phyloP scores from a whole-genome alignment of 768 basidiomycete genomes.

The Mycena galopus region DNA sequence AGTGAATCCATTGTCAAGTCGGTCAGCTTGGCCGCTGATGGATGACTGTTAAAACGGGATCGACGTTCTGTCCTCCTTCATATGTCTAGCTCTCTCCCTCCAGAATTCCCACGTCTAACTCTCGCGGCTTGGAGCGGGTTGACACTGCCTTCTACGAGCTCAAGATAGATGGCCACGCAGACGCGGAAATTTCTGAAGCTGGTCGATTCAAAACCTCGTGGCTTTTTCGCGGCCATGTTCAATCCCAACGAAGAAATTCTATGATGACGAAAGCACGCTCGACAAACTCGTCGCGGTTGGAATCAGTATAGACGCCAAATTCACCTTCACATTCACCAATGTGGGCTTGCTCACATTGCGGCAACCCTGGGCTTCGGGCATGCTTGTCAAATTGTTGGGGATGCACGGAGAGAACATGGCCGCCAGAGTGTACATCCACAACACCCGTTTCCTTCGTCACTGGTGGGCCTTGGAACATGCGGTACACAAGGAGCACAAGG shows the following conservation, averaged over 20 bases:
- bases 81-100: not conserved
- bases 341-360: not conserved
- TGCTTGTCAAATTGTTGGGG: not conserved
- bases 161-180: not conserved
- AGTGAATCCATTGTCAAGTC: too few species aligned
- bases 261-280: constrained; percentile 9
- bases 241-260: constrained; percentile 20
- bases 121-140: constrained; percentile 1
- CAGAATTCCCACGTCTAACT: constrained; percentile 13
- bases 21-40: too few species aligned
- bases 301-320: constrained; percentile 6
- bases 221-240: constrained; percentile 1
- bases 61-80: too few species aligned
- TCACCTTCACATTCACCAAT: not conserved
- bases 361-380: not conserved
- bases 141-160: constrained; percentile 10
- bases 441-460: not conserved
- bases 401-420: not conserved
- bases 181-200: constrained; percentile 6
- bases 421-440: not conserved
- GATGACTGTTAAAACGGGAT: too few species aligned
- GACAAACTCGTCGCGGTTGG: constrained; percentile 1
- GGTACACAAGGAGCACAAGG: not conserved
- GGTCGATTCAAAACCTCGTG: not conserved
- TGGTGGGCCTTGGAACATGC: not conserved